phyloP scores from a whole-genome alignment of 2,329 filamentous ascomycete species.

The Apiospora rasikravindrae region DNA sequence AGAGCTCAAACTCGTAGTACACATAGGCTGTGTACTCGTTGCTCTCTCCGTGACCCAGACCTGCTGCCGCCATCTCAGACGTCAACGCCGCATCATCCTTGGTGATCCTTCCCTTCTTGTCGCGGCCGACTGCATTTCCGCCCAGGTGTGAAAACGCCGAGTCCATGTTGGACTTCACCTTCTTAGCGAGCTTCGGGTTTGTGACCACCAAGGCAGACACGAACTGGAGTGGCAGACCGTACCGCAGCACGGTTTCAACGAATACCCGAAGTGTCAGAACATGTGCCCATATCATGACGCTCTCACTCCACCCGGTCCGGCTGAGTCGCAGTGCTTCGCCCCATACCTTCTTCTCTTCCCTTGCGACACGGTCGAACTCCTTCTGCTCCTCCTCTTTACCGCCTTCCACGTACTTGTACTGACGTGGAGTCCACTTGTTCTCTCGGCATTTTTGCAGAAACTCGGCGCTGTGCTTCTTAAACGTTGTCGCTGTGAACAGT shows the following conservation, averaged over 20 bases:
- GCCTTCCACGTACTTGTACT: slow-evolving; percentile 91
- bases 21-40: slow-evolving; percentile 95
- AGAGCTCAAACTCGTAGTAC: slow-evolving; percentile 91
- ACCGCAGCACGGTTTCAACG: slow-evolving; percentile 96
- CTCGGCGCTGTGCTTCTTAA: slow-evolving; percentile 88
- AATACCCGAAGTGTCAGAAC: slow-evolving; percentile 90
- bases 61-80: slow-evolving; percentile 83
- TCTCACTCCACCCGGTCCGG: slow-evolving; percentile 93
- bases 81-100: slow-evolving; percentile 85
- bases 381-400: slow-evolving; percentile 87
- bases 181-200: slow-evolving; percentile 79
- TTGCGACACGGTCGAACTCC: slow-evolving; percentile 81
- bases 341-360: slow-evolving; percentile 86
- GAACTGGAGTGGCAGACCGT: slow-evolving; percentile 90
- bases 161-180: slow-evolving; percentile 80
- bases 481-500: slow-evolving; percentile 86
- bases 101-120: slow-evolving; percentile 90
- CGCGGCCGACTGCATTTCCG: slow-evolving; percentile 89
- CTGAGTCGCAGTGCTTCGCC: slow-evolving; percentile 87
- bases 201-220: slow-evolving; percentile 86
- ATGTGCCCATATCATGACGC: slow-evolving; percentile 95
- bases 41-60: slow-evolving; percentile 66
- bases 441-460: slow-evolving; percentile 93
- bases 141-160: slow-evolving; percentile 87
- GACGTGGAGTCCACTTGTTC: slow-evolving; percentile 91